A percentile compares a stretch with the other conserved stretches of the same genome.
These are phyloP conservation scores for Dendrobium nobile DNA, from an alignment of 106 monocot species.

Conservation along the genomic window DNA sequence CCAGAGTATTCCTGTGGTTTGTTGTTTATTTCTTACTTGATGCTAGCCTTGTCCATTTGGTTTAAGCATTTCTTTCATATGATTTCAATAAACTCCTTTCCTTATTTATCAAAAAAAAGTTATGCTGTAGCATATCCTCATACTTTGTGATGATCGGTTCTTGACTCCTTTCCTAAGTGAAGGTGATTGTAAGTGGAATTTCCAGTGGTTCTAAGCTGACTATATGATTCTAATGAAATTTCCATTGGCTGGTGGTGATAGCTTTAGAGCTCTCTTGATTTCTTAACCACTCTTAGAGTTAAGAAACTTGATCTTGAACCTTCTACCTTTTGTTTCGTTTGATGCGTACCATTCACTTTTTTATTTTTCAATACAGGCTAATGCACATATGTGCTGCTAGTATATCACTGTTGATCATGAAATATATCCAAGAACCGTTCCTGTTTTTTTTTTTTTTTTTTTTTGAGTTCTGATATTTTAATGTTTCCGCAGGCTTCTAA, in stretches of 20 bases:
- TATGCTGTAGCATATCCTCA: too few relatives aligned
- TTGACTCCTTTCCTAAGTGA: too few relatives aligned
- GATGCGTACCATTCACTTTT: background rate
- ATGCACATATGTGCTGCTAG: background rate
- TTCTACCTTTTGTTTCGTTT: background rate
- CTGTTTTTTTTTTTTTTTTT: background rate
- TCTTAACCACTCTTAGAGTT: background rate
- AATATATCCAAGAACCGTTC: background rate
- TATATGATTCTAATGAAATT: background rate
- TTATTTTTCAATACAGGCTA: background rate
- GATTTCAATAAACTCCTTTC: background rate
- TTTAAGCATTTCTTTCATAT: background rate
- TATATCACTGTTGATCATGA: background rate
- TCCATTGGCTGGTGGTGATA: background rate
- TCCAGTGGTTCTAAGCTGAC: too few relatives aligned
- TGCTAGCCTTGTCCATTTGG: background rate
- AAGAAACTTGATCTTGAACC: background rate
- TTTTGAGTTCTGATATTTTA: background rate
- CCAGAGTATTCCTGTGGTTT: background rate
- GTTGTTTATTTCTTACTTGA: background rate
- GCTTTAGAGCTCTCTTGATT: background rate
- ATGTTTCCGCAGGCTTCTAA: constrained; percentile 52
- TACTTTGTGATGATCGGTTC: too few relatives aligned
- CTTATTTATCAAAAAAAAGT: too few relatives aligned
- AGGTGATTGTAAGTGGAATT: too few relatives aligned